Evolutionary conservation across 2,329 filamentous ascomycete species (phyloP).

Genomic region (Geosmithia putterillii): DNA sequence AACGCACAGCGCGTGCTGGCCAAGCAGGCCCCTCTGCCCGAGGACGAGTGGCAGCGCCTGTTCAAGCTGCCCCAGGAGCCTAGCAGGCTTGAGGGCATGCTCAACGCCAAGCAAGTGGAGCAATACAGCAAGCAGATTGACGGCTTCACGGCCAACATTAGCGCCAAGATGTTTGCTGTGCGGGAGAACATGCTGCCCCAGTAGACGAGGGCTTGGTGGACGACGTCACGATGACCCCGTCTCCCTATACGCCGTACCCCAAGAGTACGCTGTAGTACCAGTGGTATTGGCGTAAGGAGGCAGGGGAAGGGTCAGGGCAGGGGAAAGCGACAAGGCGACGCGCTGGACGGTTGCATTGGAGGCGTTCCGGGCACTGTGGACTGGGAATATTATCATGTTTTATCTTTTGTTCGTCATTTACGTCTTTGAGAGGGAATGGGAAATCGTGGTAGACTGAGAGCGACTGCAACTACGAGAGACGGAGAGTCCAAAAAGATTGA

Average conservation of each 20-base stretch:
- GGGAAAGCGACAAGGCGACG: constrained; percentile 5
- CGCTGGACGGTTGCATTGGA: constrained; percentile 25
- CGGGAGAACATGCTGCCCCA: constrained; percentile 56
- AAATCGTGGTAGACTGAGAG: constrained; percentile 1
- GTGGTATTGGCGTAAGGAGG: too few relatives aligned
- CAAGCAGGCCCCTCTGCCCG: constrained; percentile 80
- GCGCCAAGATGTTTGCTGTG: constrained; percentile 96
- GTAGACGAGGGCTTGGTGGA: constrained; percentile 13
- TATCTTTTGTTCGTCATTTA: neutral
- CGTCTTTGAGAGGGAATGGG: neutral
- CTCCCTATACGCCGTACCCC: too few relatives aligned
- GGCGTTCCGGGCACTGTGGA: constrained; percentile 27
- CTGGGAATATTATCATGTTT: constrained; percentile 17
- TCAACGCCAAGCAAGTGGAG: constrained; percentile 92
- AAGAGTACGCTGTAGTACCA: too few relatives aligned
- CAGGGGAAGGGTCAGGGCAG: constrained; percentile 6
- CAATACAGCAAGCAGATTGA: constrained; percentile 97
- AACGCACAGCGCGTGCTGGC: constrained; percentile 74
- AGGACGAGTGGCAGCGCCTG: constrained; percentile 95
- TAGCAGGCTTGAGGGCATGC: constrained; percentile 80
- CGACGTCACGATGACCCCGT: constrained; percentile 3
- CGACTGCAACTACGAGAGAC: neutral
- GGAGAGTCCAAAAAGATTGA: too few relatives aligned
- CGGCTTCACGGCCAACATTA: constrained; percentile 84
- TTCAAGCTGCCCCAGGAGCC: constrained; percentile 98